Evolutionary conservation across 495 filamentous ascomycete species (phyloP), one percentile per base, ranked within the genome.

Genomic region (Aeminium ludgeri): DNA sequence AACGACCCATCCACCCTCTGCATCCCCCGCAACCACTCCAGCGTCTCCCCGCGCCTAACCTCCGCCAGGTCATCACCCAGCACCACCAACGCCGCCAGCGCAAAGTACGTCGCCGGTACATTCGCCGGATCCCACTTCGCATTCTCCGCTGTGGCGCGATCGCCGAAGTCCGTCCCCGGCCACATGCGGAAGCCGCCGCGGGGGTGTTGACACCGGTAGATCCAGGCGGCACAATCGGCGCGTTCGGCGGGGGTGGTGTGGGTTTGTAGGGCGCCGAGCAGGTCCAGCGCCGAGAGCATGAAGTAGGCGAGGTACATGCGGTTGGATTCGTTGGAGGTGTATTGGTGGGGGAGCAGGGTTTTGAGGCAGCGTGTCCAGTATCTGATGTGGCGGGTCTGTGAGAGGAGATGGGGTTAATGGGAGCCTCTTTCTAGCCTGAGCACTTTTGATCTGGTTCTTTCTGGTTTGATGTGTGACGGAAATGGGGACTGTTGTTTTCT

Each of bases 291-390:
- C 6, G 75, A 71, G 43, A 96, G 63, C 30, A 79, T 81, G 64
- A 97, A 91, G 62, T 76, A 94, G 43, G 78, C 84, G 15, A 96
- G 72, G 1, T 77, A 79, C 59, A 95, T 78, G 48, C 89, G 86
- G 57, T 81, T 85, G 39, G 80, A 80, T 60, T 97, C 89, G 56
- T 78, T 87, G 53, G 72, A 68, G 31, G 76, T 84, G 65, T 96
- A 96, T 45, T 72, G 66, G 38, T 69, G 65, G 1, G 89, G 89
- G 3, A 97, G 74, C 35, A 75, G 67, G 28, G 84, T 78, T 51
- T 79, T 83, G 32, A 87, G 70, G 49, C 86, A 93, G 55, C 86
- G 76, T 45, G 83, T 73, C 78, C 87, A 96, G 68, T 94, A 97
- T 55, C 78, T 83, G 54, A 87, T 65, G 59, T 97, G 89, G 19